Evolutionary conservation across 148 eudicot genomes (phyloP).

Genomic region (Polygonum aviculare): DNA sequence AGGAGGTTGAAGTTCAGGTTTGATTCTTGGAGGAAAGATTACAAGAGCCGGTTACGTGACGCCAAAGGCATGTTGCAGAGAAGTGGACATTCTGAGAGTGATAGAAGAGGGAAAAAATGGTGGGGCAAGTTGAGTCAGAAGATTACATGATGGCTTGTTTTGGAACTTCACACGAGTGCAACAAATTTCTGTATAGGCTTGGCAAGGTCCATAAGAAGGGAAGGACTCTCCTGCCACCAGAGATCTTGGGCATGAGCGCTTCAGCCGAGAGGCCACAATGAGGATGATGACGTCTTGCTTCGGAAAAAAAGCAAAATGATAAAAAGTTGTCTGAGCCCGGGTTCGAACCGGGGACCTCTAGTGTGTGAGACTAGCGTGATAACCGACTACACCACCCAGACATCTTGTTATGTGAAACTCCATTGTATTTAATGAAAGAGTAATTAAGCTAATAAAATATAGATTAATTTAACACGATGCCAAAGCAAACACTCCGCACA

Average conservation of each 20-base stretch:
- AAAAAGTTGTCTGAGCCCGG: slow-evolving; percentile 81
- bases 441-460: background rate
- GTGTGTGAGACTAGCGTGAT: slow-evolving; percentile 99
- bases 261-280: too few species aligned
- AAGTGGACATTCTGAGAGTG: slow-evolving; percentile 32
- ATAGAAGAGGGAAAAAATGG: slow-evolving; percentile 55
- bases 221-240: too few species aligned
- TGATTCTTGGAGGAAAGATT: slow-evolving; percentile 77
- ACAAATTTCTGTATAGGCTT: background rate
- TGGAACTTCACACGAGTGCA: background rate
- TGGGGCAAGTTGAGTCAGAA: slow-evolving; percentile 55
- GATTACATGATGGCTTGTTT: slow-evolving; percentile 9
- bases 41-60: slow-evolving; percentile 50
- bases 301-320: background rate
- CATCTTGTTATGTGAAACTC: background rate
- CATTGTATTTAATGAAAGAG: background rate
- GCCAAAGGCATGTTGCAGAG: slow-evolving; percentile 50
- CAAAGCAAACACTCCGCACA: too few species aligned
- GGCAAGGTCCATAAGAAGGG: background rate
- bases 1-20: slow-evolving; percentile 63
- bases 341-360: slow-evolving; percentile 99
- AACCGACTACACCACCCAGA: slow-evolving; percentile 99
- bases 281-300: background rate
- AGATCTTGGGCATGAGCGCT: too few species aligned
- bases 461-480: background rate